These are phyloP conservation scores for Scleroderma citrinum DNA, from an alignment of 768 basidiomycete genomes.

Conservation along the genomic window DNA sequence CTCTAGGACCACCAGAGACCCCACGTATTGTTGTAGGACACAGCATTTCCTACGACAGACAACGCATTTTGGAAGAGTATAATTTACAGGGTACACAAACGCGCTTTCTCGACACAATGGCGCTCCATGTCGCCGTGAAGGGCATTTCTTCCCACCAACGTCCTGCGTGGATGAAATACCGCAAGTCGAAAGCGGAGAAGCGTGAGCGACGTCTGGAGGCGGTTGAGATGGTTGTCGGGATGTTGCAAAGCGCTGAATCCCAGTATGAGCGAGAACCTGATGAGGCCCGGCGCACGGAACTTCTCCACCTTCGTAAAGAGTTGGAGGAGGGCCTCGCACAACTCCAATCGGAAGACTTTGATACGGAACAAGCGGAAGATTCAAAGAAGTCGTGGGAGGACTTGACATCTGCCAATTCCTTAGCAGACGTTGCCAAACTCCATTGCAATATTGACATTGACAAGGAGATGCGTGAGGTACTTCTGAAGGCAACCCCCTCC, in stretches of 20 bases:
- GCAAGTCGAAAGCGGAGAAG: conserved; percentile 59
- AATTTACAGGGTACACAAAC: conserved; percentile 55
- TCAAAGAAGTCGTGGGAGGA: conserved; percentile 81
- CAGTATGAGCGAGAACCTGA: conserved; percentile 37
- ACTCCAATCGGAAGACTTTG: conserved; percentile 30
- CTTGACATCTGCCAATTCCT: conserved; percentile 84
- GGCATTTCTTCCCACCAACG: conserved; percentile 95
- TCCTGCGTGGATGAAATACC: conserved; percentile 85
- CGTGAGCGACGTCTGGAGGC: conserved; percentile 57
- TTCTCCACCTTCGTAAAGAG: conserved; percentile 32
- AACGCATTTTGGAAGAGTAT: conserved; percentile 81
- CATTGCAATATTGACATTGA: conserved; percentile 80
- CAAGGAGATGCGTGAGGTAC: conserved; percentile 72
- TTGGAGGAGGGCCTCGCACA: conserved; percentile 38
- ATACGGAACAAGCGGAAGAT: conserved; percentile 39
- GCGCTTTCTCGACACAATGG: conserved; percentile 92
- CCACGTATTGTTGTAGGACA: conserved; percentile 83
- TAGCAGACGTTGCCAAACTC: conserved; percentile 85
- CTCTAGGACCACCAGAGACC: conserved; percentile 50
- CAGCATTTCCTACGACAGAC: conserved; percentile 92
- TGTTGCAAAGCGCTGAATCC: conserved; percentile 38
- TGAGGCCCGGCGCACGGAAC: conserved; percentile 28
- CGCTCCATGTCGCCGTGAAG: conserved; percentile 87
- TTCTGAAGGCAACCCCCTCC: conserved; percentile 62
- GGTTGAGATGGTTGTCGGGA: conserved; percentile 52